phyloP scores from a whole-genome alignment of 1,139 yeast species.

The Pichia sorboxylosa region DNA sequence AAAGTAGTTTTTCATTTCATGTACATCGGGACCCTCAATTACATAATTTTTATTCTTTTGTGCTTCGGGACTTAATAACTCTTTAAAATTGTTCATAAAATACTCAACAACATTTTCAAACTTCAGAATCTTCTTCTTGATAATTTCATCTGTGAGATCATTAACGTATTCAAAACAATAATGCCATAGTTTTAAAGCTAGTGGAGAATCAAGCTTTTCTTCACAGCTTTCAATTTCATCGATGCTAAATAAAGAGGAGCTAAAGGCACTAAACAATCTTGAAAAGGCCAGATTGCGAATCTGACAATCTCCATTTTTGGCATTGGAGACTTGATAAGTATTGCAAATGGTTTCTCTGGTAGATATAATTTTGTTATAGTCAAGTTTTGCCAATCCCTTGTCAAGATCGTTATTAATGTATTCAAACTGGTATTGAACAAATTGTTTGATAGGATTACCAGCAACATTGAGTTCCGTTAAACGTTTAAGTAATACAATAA shows the following conservation, averaged over 20 bases:
- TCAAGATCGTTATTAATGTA: constrained; percentile 28
- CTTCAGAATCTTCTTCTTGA: constrained; percentile 24
- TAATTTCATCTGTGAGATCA: constrained; percentile 18
- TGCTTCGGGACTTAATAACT: constrained; percentile 7
- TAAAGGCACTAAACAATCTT: constrained; percentile 17
- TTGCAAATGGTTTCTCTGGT: constrained; percentile 23
- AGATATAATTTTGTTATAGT: constrained; percentile 23
- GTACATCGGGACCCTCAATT: constrained; percentile 8
- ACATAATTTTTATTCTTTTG: constrained; percentile 2
- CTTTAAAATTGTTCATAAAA: constrained; percentile 17
- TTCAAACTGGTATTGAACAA: constrained; percentile 40
- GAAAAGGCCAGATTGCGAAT: constrained; percentile 14
- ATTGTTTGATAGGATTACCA: constrained; percentile 55
- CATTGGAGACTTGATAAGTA: constrained; percentile 11
- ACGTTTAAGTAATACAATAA: constrained; percentile 45
- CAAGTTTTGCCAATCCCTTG: constrained; percentile 27
- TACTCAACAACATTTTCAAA: constrained; percentile 24
- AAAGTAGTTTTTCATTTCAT: constrained; percentile 26
- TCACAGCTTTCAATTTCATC: constrained; percentile 9
- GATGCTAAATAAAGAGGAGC: constrained; percentile 7
- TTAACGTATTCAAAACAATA: constrained; percentile 16
- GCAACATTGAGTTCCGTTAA: constrained; percentile 48
- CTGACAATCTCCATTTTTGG: constrained; percentile 5
- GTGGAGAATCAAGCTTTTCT: constrained; percentile 18
- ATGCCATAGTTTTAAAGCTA: constrained; percentile 22